Evolutionary conservation across 192 early-diverging fungal genomes (phyloP), one percentile per base, ranked within the genome.

Genomic region (Entomortierella lignicola): DNA sequence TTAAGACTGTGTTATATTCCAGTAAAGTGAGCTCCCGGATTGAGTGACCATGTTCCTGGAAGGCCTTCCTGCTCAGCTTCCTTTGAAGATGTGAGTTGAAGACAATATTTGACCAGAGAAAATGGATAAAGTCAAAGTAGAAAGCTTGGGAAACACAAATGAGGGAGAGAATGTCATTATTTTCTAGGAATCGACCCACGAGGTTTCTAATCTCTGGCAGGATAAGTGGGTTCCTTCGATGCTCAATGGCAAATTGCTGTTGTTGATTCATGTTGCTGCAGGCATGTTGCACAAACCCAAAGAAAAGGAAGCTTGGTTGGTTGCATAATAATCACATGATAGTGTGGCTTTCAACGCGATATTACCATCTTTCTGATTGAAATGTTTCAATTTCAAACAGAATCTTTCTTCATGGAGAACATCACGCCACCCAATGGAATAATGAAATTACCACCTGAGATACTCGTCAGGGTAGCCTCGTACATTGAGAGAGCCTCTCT

Each of bases 401-500:
- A n/a, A n/a, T n/a, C n/a, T n/a, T n/a, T n/a, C n/a, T n/a, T n/a
- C n/a, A n/a, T 37, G 34, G 34, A 47, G 5, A 15, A 47, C 44
- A 47, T 37, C 10, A 37, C 34, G 15, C 8, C 39, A 15, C 15
- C 44, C 12, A 47, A 37, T 29, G 11, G 12, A n/a, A 26, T 26
- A 27, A 56, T 37, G n/a, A n/a, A 13, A 6, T 39, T 71, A 17
- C 69, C 69, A 11, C 69, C 69, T n/a, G 69, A 71, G 47, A 54
- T 71, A 25, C 51, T 71, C 26, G 44, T 37, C 13, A 30, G 69
- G 18, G 55, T 62, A 30, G 50, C 32, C 0, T 25, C 15, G 1
- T 34, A 31, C 29, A 37, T 71, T 42, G 27, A 37, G 4, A 20
- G 17, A 3, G 10, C 3, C 6, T 55, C 69, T 1, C 39, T 71